Base-by-base conservation (phyloP, 2,329 filamentous ascomycete species). In the Paracoccidioides brasiliensis region DNA sequence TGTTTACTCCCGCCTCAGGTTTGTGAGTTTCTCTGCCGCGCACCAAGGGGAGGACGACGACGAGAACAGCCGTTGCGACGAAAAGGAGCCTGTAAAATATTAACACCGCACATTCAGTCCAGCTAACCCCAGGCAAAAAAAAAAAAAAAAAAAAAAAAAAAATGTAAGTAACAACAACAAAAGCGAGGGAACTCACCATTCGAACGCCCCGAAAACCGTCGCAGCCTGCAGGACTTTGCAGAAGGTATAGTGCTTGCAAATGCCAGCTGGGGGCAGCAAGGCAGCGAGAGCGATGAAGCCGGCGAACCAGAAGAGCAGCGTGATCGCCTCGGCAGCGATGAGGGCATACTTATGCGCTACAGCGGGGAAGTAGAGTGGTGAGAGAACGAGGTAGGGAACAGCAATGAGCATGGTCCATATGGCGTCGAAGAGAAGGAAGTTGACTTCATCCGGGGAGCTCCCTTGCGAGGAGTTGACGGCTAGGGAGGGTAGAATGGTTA, bases 241-340 rank as follows among this genome's bases (percentile, higher is more conserved):
- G 14, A 74, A 75, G 15, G 69, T 73, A 44, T 75, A 74, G 44
- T 72, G 75, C 14, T 22, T 40, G 65, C 81, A 83, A 56, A 78
- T 73, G 7, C 67, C 70, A 0, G 80, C 73, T 14, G 79, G 76
- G 54, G 80, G 79, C 56, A 89, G 71, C 55, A 76, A 76, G 22
- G 82, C 84, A 0, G 85, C 88, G 9, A 90, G 71, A 0, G 88
- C 88, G 61, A 94, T 83, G 64, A 89, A 86, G 5, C 88, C 89
- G 0, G 85, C 84, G 66, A 96, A 93, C 90, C 90, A 95, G 75
- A 94, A 94, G 56, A 94, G 77, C 72, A 85, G 84, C 8, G 88
- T 93, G 30, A 93, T 61, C 49, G 75, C 76, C 64, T 94, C 86
- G 37, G 88, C 76, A 1, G 64, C 82, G 15, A 90, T 74, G 14